These are phyloP conservation scores for Eutypella sp. DNA, from an alignment of 2,329 filamentous ascomycete species.

Conservation along the genomic window DNA sequence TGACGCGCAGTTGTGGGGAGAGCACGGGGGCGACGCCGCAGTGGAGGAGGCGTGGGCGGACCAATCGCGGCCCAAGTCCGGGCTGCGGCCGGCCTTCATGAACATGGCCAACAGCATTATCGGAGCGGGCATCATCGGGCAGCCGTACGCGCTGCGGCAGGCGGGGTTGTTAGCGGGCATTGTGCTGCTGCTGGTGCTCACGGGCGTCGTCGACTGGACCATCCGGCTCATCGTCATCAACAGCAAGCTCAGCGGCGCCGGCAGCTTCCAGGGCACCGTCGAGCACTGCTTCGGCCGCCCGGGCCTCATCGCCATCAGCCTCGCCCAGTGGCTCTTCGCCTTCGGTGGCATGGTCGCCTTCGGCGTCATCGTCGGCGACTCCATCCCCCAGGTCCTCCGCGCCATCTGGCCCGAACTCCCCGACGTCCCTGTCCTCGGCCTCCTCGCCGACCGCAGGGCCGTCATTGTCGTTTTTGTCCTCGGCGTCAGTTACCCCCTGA, in stretches of 20 bases:
- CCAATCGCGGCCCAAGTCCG: constrained; percentile 69
- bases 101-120: constrained; percentile 99
- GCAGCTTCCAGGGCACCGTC: constrained; percentile 93
- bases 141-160: constrained; percentile 94
- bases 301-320: constrained; percentile 78
- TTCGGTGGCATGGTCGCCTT: constrained; percentile 99
- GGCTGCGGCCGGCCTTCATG: constrained; percentile 87
- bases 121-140: constrained; percentile 68
- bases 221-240: constrained; percentile 96
- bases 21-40: constrained; percentile 36
- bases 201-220: constrained; percentile 90
- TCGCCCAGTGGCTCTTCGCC: constrained; percentile 97
- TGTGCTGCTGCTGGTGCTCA: constrained; percentile 71
- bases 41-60: constrained; percentile 45
- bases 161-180: constrained; percentile 81
- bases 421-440: constrained; percentile 70
- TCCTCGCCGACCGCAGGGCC: constrained; percentile 74
- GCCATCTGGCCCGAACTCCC: constrained; percentile 75
- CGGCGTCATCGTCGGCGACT: constrained; percentile 94
- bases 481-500: constrained; percentile 83
- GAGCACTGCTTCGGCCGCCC: constrained; percentile 88
- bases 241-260: constrained; percentile 89
- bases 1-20: constrained; percentile 33
- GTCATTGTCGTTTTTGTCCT: constrained; percentile 86
- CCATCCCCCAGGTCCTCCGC: constrained; percentile 82